Percentiles rank a stretch among this genome's conserved stretches.
phyloP scores from a whole-genome alignment of 139 green algal species.

The Chlamydomonas eustigma region DNA sequence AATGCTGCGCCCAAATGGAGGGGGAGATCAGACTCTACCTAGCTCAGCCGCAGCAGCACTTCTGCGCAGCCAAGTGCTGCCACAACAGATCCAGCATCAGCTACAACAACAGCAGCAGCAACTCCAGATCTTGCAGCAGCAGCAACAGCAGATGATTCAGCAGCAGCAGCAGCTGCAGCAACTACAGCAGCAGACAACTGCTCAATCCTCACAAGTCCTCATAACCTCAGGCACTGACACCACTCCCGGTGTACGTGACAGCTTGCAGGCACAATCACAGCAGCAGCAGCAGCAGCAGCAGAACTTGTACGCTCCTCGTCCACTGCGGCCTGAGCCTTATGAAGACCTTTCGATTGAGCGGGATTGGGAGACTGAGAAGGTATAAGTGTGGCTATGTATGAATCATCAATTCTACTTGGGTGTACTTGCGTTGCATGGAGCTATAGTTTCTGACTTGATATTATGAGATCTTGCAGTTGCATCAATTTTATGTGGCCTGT shows the following conservation, averaged over 20 bases:
- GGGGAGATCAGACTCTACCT: not conserved
- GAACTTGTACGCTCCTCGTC: not conserved
- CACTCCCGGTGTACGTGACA: too few relatives aligned
- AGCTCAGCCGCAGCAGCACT: not conserved
- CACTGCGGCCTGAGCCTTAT: slow-evolving; percentile 8
- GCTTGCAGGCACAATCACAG: not conserved
- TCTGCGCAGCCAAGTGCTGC: not conserved
- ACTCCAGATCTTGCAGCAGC: not conserved
- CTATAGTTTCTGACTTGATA: too few relatives aligned
- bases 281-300: slow-evolving; percentile 11
- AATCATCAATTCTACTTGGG: too few relatives aligned
- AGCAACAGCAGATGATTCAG: slow-evolving; percentile 12
- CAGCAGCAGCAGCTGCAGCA: slow-evolving; percentile 16
- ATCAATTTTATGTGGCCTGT: too few relatives aligned
- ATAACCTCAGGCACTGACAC: not conserved
- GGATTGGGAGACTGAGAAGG: slow-evolving; percentile 35
- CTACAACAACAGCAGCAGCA: slow-evolving; percentile 13
- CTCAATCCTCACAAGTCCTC: too few relatives aligned
- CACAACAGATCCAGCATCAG: slow-evolving; percentile 18
- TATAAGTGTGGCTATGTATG: not conserved
- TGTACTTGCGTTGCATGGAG: too few relatives aligned
- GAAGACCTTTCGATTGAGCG: slow-evolving; percentile 41
- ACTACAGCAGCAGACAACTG: slow-evolving; percentile 10
- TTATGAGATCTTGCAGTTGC: too few relatives aligned
- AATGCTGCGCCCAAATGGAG: slow-evolving; percentile 25